phyloP scores from a whole-genome alignment of 2,329 filamentous ascomycete species.

The Cercospora berteroae region DNA sequence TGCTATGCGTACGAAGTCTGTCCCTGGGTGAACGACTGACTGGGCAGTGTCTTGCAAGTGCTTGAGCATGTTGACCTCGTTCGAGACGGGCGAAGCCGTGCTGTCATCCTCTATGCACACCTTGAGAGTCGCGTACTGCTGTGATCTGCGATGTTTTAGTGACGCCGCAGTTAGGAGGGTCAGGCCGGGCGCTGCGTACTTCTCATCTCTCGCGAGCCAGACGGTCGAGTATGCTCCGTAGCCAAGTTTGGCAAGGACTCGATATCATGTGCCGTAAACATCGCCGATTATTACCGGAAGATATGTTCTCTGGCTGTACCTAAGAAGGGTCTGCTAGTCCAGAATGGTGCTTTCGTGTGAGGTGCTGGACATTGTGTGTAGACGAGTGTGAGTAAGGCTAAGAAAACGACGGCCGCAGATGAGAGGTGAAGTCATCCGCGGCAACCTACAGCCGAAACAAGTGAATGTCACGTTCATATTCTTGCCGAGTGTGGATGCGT shows the following conservation, averaged over 20 bases:
- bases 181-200: no score
- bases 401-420: background rate
- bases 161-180: no score
- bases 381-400: background rate
- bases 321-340: slow-evolving; percentile 19
- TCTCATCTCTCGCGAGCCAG: no score
- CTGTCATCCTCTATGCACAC: no score
- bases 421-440: background rate
- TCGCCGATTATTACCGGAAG: slow-evolving; percentile 40
- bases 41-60: no score
- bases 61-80: no score
- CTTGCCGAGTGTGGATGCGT: background rate
- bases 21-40: no score
- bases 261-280: slow-evolving; percentile 36
- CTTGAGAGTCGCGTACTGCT: no score
- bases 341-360: background rate
- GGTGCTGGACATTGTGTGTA: background rate
- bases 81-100: no score
- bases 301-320: slow-evolving; percentile 32
- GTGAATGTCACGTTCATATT: background rate
- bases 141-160: no score
- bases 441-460: background rate
- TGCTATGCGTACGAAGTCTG: slow-evolving; percentile 28
- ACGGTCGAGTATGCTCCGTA: slow-evolving; percentile 33
- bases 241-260: slow-evolving; percentile 44